Percentiles rank a stretch among this genome's conserved stretches.
Evolutionary conservation across 2,329 filamentous ascomycete species (phyloP).

Genomic region (Penicillium italicum): DNA sequence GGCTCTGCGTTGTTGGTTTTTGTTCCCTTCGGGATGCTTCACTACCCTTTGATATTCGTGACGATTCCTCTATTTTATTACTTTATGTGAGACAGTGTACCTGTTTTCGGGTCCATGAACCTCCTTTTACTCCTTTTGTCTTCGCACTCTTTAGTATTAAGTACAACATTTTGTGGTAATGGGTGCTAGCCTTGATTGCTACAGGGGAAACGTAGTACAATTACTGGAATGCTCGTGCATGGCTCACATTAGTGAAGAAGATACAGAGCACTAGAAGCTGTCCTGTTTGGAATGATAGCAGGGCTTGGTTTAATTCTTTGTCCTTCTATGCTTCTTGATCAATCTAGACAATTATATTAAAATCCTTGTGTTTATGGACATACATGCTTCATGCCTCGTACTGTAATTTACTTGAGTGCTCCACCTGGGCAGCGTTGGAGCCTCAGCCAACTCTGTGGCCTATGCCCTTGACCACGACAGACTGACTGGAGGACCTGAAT

Average conservation of each 20-base stretch:
- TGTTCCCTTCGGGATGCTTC: background rate
- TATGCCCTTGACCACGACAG: background rate
- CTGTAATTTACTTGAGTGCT: background rate
- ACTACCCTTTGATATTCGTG: background rate
- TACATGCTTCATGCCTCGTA: too few species aligned
- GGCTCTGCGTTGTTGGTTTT: background rate
- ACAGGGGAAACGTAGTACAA: background rate
- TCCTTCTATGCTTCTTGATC: background rate
- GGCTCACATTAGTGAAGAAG: background rate
- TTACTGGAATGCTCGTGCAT: background rate
- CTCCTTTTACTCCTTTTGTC: background rate
- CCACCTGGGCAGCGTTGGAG: background rate
- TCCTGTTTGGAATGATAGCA: background rate
- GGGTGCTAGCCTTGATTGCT: background rate
- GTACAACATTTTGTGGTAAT: background rate
- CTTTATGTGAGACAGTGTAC: background rate
- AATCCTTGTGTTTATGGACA: too few species aligned
- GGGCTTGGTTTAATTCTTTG: background rate
- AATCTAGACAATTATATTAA: too few species aligned
- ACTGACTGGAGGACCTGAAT: background rate
- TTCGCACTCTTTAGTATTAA: background rate
- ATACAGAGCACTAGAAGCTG: background rate
- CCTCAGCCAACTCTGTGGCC: background rate
- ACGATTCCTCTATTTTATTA: background rate
- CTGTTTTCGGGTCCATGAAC: background rate